Evolutionary conservation across 495 filamentous ascomycete genomes (phyloP), one percentile per base, ranked within the genome.

Genomic region (Hyaloscypha bicolor): DNA sequence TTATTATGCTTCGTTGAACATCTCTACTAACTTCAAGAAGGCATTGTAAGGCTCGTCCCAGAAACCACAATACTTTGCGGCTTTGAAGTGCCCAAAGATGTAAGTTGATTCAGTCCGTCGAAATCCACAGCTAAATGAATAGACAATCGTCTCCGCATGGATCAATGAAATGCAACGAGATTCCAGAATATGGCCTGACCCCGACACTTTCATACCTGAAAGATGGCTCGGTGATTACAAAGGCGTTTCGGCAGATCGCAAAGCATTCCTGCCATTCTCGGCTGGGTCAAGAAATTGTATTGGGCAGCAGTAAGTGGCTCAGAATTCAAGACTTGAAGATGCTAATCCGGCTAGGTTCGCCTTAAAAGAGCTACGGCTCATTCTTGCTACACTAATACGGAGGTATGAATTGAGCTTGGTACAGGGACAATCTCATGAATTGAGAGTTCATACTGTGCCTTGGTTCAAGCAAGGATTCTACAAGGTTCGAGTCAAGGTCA

Each of bases 221-320:
- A 71, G 80, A 16, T 82, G 78, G 77, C 64, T 81, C 14, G 65
- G 60, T 3, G 76, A 78, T 48, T 58, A 65, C 4, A 66, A 67
- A 31, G 82, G 76, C 62, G 71, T 60, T 6, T 42, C 65, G 2
- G 78, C 79, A 55, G 72, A 76, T 29, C 71, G 73, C 32, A 73
- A 75, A 6, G 78, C 71, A 19, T 66, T 81, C 8, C 75, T 81
- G 52, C 78, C 82, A 5, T 84, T 85, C 64, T 84, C 81, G 0
- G 66, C 78, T 35, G 83, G 83, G 2, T 76, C 80, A 0, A 76
- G 81, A 0, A 81, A 82, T 48, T 86, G 83, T 68, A 73, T 85
- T 14, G 83, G 83, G 3, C 68, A 19, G 77, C 76, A 67, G 82
- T 81, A 78, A 80, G 25, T 63, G 16, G 9, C 16, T 11, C 22